Conservation (phyloP, 1,284 basidiomycete genomes). For the Cerrena zonata region DNA sequence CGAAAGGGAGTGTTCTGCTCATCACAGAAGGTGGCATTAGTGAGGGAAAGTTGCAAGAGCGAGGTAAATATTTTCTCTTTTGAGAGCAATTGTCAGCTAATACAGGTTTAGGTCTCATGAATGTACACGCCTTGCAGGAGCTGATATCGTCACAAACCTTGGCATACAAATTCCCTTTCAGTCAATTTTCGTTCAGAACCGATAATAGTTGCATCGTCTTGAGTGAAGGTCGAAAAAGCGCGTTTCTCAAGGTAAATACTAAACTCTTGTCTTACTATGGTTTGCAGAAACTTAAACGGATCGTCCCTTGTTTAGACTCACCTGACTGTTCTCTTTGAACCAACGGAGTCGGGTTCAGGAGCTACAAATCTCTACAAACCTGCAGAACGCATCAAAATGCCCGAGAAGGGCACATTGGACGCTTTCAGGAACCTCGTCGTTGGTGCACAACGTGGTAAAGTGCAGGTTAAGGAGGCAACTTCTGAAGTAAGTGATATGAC, state of each 20-base stretch:
- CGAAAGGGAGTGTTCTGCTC: constrained; percentile 56
- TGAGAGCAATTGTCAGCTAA: neutral
- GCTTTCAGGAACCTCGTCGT: constrained; percentile 52
- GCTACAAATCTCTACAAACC: constrained; percentile 42
- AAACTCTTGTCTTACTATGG: neutral
- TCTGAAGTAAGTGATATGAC: constrained; percentile 41
- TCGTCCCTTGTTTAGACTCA: constrained; percentile 41
- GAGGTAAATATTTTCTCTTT: constrained; percentile 34
- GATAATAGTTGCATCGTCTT: constrained; percentile 65
- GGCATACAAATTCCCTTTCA: constrained; percentile 79
- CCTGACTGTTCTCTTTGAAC: constrained; percentile 43
- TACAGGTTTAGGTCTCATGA: constrained; percentile 49
- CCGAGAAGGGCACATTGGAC: constrained; percentile 39
- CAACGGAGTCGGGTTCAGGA: constrained; percentile 9
- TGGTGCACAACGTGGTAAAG: constrained; percentile 41
- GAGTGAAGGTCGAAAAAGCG: constrained; percentile 60
- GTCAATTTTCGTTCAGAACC: constrained; percentile 68
- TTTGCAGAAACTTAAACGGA: too few species aligned
- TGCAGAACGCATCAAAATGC: constrained; percentile 37
- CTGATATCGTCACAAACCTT: constrained; percentile 65
- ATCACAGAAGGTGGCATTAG: constrained; percentile 63
- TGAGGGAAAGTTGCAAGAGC: constrained; percentile 63
- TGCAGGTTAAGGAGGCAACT: constrained; percentile 45
- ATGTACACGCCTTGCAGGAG: constrained; percentile 65
- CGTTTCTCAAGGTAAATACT: constrained; percentile 56